Evolutionary conservation across 164 flowering plant species (phyloP).

Genomic region (grape (Vitis vinifera)): ASM3070453v1 NC_081812.1:18570001-18570500

Average conservation of each 20-base stretch:
- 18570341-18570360: slow-evolving; percentile 53
- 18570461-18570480: slow-evolving; percentile 70
- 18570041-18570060: slow-evolving; percentile 17
- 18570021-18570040: slow-evolving; percentile 4
- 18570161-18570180: slow-evolving; percentile 38
- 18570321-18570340: slow-evolving; percentile 63
- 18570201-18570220: slow-evolving; percentile 61
- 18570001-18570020: background rate
- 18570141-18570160: slow-evolving; percentile 10
- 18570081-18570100: slow-evolving; percentile 50
- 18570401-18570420: slow-evolving; percentile 59
- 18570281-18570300: slow-evolving; percentile 55
- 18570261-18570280: slow-evolving; percentile 39
- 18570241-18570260: slow-evolving; percentile 40
- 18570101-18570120: slow-evolving; percentile 59
- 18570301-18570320: slow-evolving; percentile 77
- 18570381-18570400: slow-evolving; percentile 56
- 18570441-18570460: slow-evolving; percentile 51
- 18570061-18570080: background rate
- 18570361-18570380: slow-evolving; percentile 73
- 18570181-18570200: slow-evolving; percentile 45
- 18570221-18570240: slow-evolving; percentile 44
- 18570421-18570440: slow-evolving; percentile 64
- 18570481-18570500: slow-evolving; percentile 60
- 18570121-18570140: slow-evolving; percentile 42